Conservation (phyloP, 495 filamentous ascomycete species). For the Penicillium salamii region DNA sequence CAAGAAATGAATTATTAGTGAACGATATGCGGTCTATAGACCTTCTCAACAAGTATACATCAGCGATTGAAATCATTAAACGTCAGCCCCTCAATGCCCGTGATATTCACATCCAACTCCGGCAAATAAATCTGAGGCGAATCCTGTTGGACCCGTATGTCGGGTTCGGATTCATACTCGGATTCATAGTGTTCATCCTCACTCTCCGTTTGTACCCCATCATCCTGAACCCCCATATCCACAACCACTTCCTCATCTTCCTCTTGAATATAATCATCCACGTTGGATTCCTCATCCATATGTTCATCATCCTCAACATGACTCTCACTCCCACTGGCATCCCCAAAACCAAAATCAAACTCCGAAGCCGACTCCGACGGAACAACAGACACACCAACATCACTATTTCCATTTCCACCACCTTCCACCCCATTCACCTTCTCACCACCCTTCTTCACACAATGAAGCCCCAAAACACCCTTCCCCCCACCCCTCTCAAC, state of each 20-base stretch:
- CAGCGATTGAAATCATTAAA: conserved; percentile 6
- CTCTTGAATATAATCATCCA: not conserved
- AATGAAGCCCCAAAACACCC: conserved; percentile 10
- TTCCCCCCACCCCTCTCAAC: conserved; percentile 5
- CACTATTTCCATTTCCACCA: not conserved
- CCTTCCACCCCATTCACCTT: not conserved
- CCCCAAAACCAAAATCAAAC: conserved; percentile 26
- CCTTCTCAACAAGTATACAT: not conserved
- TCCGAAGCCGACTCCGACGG: conserved; percentile 19
- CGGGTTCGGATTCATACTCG: conserved; percentile 2
- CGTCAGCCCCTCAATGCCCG: conserved; percentile 19
- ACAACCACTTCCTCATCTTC: too few species aligned
- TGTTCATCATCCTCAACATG: conserved; percentile 3
- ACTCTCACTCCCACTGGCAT: conserved; percentile 19
- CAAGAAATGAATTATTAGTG: conserved; percentile 7
- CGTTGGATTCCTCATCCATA: not conserved
- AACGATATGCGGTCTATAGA: not conserved
- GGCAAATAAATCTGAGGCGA: conserved; percentile 20
- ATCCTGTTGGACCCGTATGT: conserved; percentile 9
- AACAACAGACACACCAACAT: not conserved
- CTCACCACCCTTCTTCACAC: not conserved
- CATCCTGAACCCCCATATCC: not conserved
- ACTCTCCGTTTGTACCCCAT: not conserved
- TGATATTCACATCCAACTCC: conserved; percentile 19
- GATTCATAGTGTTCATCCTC: not conserved